Evolutionary conservation across 805 yeast species (phyloP), one percentile per base, ranked within the genome.

Genomic region (Tetrapisispora arboricola): DNA sequence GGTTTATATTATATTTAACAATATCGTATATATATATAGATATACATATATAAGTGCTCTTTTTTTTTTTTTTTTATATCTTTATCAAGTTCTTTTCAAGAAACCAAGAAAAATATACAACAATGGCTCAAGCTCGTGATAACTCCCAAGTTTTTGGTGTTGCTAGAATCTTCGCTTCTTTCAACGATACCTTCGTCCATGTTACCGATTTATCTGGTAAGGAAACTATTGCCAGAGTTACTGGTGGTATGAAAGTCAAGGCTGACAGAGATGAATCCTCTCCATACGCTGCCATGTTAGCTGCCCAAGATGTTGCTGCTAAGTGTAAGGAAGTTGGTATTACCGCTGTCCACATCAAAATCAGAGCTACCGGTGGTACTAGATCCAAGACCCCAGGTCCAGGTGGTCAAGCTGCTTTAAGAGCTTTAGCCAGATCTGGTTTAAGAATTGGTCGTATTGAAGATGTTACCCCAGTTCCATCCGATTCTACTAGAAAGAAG

Each of bases 181-280:
- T 88, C 80, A 92, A 92, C 84, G 99, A 92, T 78, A 92, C 99
- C 57, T 92, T 92, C 76, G 99, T 92, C 63, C 99, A 92, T 73
- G 92, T 92, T 64, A 92, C 99, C 65, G 99, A 92, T 79, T 77
- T 88, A 63, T 85, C 97, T 64, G 99, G 98, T 75, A 92, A 88
- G 75, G 99, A 92, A 78, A 92, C 99, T 76, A 90, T 92, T 68
- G 81, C 95, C 78, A 87, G 97, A 78, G 95, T 92, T 63, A 92
- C 98, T 68, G 99, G 99, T 80, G 99, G 98, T 76, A 92, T 92
- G 98, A 92, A 92, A 80, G 99, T 92, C 72, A 92, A 92, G 82
- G 98, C 98, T 65, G 99, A 92, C 80, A 86, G 97, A 79, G 99
- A 92, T 72, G 98, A 92, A 81, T 90, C 97, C 52, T 84, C 98